Base-by-base conservation (phyloP, 108 stramenopile species). In the Fragilariopsis cylindrus region DNA sequence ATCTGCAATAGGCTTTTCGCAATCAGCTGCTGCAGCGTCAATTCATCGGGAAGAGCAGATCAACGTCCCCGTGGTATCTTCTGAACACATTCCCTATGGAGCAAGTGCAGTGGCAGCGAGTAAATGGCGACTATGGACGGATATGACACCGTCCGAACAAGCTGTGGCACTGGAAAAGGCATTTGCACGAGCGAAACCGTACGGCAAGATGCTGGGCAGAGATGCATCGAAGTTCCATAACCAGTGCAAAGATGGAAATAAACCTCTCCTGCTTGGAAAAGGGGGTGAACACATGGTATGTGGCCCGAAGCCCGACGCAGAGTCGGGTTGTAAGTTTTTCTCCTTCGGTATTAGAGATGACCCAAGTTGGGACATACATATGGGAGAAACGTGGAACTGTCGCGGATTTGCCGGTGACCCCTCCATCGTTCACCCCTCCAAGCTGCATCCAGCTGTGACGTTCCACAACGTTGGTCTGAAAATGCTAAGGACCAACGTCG, bases 351-450 rank as follows among this genome's bases (percentile, higher is more conserved):
- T 89, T 50, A 81, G 79, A 46, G 83, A 90, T 50, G 88, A 87
- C 67, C 84, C 82, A 3, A 71, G 68, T 15, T 90, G 82, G 76
- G 86, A 87, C 78, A 60, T 66, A 11, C 48, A 75, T 4, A 47
- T 90, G 63, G 88, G 69, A 3, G 71, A 85, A 58, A 30, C 30
- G 64, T 90, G 88, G 86, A 44, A 72, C 16, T 90, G 88, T 56
- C 82, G 81, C 46, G 88, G 86, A 18, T 90, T 87, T 82, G 86
- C 86, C 3, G 84, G 78, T 30, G 88, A 90, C 69, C 88, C 88
- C 12, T 79, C 88, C n/a, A 78, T 87, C 30, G 12, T 48, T 7
- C 88, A 90, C 73, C 84, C 84, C 11, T 85, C 84, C 43, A 85
- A 79, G 56, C 68, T 90, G 9, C 84, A 85, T 70, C 73, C 74